These are phyloP conservation scores for Amyloporia xantha DNA, from an alignment of 768 basidiomycete genomes.

Conservation along the genomic window DNA sequence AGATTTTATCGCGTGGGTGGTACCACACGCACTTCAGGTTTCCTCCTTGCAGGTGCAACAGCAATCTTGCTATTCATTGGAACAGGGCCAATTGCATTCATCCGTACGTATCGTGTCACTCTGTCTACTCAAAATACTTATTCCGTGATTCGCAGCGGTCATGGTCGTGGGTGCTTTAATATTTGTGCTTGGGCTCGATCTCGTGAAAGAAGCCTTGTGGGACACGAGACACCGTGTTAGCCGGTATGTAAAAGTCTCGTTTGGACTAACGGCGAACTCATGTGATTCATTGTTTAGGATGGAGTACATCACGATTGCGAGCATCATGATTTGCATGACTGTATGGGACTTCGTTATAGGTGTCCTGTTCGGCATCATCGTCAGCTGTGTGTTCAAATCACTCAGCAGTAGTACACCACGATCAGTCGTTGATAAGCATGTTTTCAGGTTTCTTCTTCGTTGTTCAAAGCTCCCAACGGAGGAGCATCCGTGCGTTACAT, in stretches of 20 bases:
- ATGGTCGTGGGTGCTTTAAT: conserved; percentile 90
- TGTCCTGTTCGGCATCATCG: conserved; percentile 85
- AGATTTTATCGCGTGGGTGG: conserved; percentile 95
- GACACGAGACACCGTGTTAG: conserved; percentile 88
- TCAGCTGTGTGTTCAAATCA: conserved; percentile 59
- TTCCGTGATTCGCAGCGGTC: conserved; percentile 60
- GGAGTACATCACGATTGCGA: conserved; percentile 78
- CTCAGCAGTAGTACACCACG: not conserved
- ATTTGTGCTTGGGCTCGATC: conserved; percentile 89
- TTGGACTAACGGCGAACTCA: not conserved
- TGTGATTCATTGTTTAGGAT: conserved; percentile 33
- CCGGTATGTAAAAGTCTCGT: conserved; percentile 42
- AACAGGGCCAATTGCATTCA: conserved; percentile 84
- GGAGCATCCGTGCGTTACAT: conserved; percentile 78
- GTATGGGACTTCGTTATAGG: conserved; percentile 92
- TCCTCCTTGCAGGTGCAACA: conserved; percentile 77
- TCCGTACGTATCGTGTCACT: too few relatives aligned
- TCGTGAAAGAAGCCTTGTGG: conserved; percentile 95
- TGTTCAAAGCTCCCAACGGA: conserved; percentile 83
- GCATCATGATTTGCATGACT: conserved; percentile 91
- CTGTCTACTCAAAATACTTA: too few relatives aligned
- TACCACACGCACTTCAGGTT: conserved; percentile 72
- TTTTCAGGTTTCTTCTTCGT: conserved; percentile 85
- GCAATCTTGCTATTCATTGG: conserved; percentile 70
- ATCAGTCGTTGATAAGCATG: not conserved